Evolutionary conservation across 306 rosid species (phyloP), one percentile per base, ranked within the genome.

Genomic region (Begonia peltatifolia): DNA sequence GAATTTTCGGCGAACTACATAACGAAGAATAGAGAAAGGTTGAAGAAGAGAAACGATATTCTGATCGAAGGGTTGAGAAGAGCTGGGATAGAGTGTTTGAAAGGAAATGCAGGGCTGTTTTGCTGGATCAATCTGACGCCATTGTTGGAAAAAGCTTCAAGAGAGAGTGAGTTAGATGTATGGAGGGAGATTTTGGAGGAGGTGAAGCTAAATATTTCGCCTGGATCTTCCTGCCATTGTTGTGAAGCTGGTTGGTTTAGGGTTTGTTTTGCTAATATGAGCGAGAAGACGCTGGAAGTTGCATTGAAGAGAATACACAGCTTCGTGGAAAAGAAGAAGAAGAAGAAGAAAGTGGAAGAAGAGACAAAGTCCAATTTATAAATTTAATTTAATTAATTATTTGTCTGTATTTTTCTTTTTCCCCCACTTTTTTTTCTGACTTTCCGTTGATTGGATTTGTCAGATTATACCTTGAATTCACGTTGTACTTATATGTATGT

Each of bases 161-260:
- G 69, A 46, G 86, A 80, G 73, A 82, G 84, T 44, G 97, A 90
- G 54, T 60, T 90, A 67, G 57, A 56, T 47, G 56, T 90, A 14
- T 90, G 95, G 97, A 55, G 79, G 35, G 48, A 66, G 1, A 68
- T 85, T 10, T 7, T 90, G 22, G 61, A 69, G 51, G 71, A 83
- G 56, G 79, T 75, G 16, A 90, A 75, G 75, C 68, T 90, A 2
- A 85, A 90, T 54, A 90, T 90, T 25, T 85, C 95, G 12, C 97
- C 97, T 1, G 97, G 95, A 0, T 85, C 87, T 47, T 90, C 97
- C 12, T 90, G 95, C 63, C 95, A 75, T 51, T 85, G 92, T 60
- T 76, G 82, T 38, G 92, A 90, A 68, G 87, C 95, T 0, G 97
- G 97, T 14, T 90, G 97, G 97, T 90, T 90, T 62, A 73, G 97